These are phyloP conservation scores for Geotrichum macrosporum DNA, from an alignment of 1,139 yeast species.

Conservation along the genomic window DNA sequence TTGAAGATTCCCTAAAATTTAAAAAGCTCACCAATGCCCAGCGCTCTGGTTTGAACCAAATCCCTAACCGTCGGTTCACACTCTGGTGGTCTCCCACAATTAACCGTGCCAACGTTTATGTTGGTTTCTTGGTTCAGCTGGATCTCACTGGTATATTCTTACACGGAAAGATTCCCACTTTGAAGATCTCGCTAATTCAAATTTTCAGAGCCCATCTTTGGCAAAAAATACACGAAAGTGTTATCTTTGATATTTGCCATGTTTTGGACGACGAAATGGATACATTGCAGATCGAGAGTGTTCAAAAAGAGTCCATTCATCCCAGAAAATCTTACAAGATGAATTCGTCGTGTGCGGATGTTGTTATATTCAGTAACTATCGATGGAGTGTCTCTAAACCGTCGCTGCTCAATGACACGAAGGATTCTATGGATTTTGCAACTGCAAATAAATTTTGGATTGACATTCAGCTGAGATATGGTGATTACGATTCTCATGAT, in stretches of 20 bases:
- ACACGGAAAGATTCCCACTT: conserved; percentile 96
- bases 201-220: conserved; percentile 97
- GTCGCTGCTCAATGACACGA: conserved; percentile 54
- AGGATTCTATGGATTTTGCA: conserved; percentile 40
- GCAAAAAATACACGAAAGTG: conserved; percentile 97
- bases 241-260: conserved; percentile 90
- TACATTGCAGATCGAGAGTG: conserved; percentile 75
- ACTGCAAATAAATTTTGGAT: conserved; percentile 82
- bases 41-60: conserved; percentile 93
- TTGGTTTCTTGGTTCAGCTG: conserved; percentile 92
- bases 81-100: conserved; percentile 99
- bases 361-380: conserved; percentile 67
- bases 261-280: conserved; percentile 86
- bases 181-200: conserved; percentile 91
- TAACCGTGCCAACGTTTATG: conserved; percentile 95
- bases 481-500: conserved; percentile 97
- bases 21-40: conserved; percentile 96
- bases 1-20: conserved; percentile 92
- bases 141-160: conserved; percentile 95
- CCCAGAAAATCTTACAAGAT: conserved; percentile 96
- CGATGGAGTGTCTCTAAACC: conserved; percentile 87
- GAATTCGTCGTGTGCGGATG: conserved; percentile 94
- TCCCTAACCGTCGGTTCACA: conserved; percentile 95
- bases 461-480: conserved; percentile 91
- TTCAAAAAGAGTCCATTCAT: conserved; percentile 88